phyloP scores from a whole-genome alignment of 345 rosid species.

The Laguncularia racemosa region DNA sequence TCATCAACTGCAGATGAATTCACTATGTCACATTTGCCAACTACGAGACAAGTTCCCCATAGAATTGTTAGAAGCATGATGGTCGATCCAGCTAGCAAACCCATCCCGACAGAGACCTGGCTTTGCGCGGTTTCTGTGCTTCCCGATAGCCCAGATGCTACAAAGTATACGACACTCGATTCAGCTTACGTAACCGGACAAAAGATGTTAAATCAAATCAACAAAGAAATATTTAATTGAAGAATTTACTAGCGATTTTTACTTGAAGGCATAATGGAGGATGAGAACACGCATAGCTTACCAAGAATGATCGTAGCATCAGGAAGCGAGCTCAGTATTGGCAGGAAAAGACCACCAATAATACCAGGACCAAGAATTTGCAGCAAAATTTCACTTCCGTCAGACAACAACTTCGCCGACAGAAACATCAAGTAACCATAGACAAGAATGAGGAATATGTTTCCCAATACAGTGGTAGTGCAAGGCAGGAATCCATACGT shows the following conservation, averaged over 20 bases:
- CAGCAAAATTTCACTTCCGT: constrained; percentile 37
- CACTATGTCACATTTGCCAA: constrained; percentile 23
- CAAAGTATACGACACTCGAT: neutral
- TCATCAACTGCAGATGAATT: constrained; percentile 14
- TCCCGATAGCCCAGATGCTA: constrained; percentile 35
- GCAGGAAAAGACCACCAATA: constrained; percentile 45
- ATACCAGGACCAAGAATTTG: constrained; percentile 48
- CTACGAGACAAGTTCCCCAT: constrained; percentile 31
- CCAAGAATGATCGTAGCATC: constrained; percentile 54
- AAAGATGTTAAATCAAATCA: no score
- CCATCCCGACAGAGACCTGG: constrained; percentile 35
- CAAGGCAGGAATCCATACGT: constrained; percentile 42
- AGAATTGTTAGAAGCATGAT: constrained; percentile 31
- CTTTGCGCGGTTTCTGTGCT: constrained; percentile 28
- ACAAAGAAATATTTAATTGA: no score
- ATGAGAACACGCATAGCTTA: constrained; percentile 3
- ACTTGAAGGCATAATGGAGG: no score
- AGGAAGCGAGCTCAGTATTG: constrained; percentile 45
- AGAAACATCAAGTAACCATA: constrained; percentile 32
- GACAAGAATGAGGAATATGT: constrained; percentile 26
- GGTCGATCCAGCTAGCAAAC: constrained; percentile 32
- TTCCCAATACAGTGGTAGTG: constrained; percentile 23
- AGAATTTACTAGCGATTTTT: no score
- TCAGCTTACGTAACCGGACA: neutral
- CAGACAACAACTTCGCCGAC: constrained; percentile 24